Evolutionary conservation across 306 rosid species (phyloP).

Genomic region (Gastrolobium bilobum): DNA sequence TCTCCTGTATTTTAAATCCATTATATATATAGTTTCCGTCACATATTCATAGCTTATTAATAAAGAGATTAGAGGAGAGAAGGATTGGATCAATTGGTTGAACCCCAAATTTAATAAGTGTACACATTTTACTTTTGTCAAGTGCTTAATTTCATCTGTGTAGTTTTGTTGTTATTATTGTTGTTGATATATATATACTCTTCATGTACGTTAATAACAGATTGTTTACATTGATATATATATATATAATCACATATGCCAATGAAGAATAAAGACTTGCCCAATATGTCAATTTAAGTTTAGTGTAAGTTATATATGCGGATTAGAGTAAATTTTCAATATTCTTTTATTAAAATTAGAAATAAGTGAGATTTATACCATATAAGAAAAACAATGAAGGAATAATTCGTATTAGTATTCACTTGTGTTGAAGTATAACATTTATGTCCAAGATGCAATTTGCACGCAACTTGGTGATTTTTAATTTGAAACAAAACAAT

Average conservation of each 20-base stretch:
- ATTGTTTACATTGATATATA: background rate
- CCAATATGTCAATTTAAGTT: background rate
- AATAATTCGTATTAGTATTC: no score
- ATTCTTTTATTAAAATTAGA: no score
- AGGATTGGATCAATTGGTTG: background rate
- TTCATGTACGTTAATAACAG: background rate
- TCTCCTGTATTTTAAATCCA: background rate
- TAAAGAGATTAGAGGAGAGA: background rate
- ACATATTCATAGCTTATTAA: background rate
- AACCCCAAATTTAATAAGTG: background rate
- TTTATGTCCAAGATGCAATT: no score
- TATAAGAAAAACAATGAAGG: no score
- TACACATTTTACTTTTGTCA: slow-evolving; percentile 2
- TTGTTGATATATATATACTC: background rate
- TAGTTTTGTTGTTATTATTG: background rate
- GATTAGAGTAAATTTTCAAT: no score
- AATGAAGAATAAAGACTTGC: background rate
- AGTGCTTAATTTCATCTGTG: background rate
- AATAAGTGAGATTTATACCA: no score
- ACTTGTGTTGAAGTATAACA: no score
- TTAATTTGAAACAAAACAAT: no score
- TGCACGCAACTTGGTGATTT: no score
- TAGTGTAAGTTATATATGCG: no score
- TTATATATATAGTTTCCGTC: background rate
- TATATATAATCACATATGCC: background rate